phyloP scores from a whole-genome alignment of 1,284 basidiomycete genomes.

The Rhizoctonia solani region DNA sequence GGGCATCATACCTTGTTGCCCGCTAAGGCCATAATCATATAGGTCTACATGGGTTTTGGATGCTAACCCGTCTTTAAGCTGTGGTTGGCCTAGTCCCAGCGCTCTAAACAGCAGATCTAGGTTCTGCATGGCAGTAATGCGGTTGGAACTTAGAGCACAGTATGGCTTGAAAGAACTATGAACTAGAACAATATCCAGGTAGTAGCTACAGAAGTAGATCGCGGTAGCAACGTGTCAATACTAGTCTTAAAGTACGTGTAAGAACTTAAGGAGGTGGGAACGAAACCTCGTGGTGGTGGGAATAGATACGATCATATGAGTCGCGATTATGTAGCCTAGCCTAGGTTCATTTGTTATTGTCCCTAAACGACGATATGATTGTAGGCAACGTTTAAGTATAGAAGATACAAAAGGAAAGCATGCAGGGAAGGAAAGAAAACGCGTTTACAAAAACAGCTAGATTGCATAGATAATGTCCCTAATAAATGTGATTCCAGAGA shows the following conservation, averaged over 20 bases:
- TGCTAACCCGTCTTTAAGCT: conserved; percentile 6
- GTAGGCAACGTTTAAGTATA: not conserved
- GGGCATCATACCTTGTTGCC: conserved; percentile 5
- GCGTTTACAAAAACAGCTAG: not conserved
- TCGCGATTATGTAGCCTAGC: not conserved
- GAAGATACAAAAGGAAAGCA: not conserved
- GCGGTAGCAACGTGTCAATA: no score
- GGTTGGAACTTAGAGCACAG: not conserved
- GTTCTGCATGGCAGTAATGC: conserved; percentile 7
- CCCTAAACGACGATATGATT: not conserved
- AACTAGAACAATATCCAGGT: no score
- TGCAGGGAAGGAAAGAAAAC: not conserved
- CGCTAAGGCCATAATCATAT: conserved; percentile 30
- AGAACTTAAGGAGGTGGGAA: no score
- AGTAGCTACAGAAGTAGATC: no score
- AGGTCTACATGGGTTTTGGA: conserved; percentile 33
- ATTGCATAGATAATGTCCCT: conserved; percentile 3
- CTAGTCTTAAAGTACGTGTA: no score
- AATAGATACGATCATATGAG: no score
- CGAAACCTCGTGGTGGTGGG: no score
- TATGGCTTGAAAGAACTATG: no score
- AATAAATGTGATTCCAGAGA: not conserved
- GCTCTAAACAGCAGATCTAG: conserved; percentile 17
- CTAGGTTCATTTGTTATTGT: not conserved
- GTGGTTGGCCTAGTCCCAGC: conserved; percentile 17